Evolutionary conservation across 2,329 filamentous ascomycete genomes (phyloP).

Genomic region (Fusarium drepaniforme): DNA sequence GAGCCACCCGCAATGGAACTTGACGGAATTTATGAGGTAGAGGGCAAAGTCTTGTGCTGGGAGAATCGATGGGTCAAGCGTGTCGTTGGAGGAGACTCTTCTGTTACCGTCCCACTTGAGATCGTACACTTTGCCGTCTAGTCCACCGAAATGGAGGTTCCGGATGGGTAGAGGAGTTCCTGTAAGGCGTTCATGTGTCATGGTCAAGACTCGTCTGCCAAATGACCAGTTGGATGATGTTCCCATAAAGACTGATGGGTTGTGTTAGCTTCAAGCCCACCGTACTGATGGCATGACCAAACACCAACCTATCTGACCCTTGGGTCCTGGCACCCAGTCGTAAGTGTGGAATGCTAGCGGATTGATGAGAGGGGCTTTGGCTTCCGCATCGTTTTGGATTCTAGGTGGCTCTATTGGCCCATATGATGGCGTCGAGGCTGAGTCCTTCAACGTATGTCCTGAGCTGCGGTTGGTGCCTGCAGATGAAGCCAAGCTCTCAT

Average conservation of each 20-base stretch:
- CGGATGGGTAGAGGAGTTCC: slow-evolving; percentile 25
- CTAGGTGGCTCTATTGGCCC: neutral
- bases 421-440: slow-evolving; percentile 6
- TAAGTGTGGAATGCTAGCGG: slow-evolving; percentile 35
- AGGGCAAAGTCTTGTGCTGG: slow-evolving; percentile 34
- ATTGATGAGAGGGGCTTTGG: slow-evolving; percentile 31
- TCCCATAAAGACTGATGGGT: slow-evolving; percentile 28
- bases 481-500: neutral
- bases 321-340: slow-evolving; percentile 33
- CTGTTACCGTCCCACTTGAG: slow-evolving; percentile 27
- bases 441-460: neutral
- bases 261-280: neutral
- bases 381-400: neutral
- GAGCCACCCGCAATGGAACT: slow-evolving; percentile 35
- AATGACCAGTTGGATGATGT: slow-evolving; percentile 38
- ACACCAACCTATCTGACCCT: slow-evolving; percentile 15
- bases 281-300: too few species aligned
- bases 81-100: neutral
- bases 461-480: neutral
- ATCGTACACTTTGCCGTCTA: slow-evolving; percentile 34
- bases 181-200: slow-evolving; percentile 32
- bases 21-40: slow-evolving; percentile 38
- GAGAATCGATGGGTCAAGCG: slow-evolving; percentile 10
- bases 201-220: slow-evolving; percentile 35
- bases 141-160: slow-evolving; percentile 24